Conservation (phyloP, 2,329 filamentous ascomycete species). For the Colletotrichum cuscutae region DNA sequence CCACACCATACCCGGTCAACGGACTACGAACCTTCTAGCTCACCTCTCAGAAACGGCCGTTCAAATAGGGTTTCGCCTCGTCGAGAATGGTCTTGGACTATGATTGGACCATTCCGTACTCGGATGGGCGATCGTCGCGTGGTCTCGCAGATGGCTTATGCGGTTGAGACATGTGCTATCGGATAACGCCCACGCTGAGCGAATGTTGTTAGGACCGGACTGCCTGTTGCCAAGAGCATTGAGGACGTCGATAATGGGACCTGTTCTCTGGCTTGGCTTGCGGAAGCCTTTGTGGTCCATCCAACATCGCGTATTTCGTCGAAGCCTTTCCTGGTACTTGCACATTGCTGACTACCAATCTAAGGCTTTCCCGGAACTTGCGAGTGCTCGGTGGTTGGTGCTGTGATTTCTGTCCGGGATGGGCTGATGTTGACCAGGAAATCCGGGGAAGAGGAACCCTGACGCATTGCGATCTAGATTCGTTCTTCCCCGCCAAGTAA, state of each 20-base stretch:
- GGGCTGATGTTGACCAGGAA: neutral
- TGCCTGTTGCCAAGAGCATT: neutral
- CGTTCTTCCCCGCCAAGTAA: neutral
- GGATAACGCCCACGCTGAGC: neutral
- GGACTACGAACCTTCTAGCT: neutral
- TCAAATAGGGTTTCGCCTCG: conserved; percentile 21
- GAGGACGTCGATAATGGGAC: neutral
- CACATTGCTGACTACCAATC: neutral
- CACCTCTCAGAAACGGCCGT: neutral
- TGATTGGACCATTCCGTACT: neutral
- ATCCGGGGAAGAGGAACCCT: neutral
- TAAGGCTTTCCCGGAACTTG: neutral
- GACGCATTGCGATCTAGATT: neutral
- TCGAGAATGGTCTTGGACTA: neutral
- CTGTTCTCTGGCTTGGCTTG: neutral
- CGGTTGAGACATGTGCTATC: neutral
- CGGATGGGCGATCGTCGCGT: conserved; percentile 15
- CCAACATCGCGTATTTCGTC: neutral
- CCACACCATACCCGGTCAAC: neutral
- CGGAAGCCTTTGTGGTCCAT: neutral
- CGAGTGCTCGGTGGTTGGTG: neutral
- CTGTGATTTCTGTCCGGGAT: conserved; percentile 14
- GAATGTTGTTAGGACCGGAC: conserved; percentile 1
- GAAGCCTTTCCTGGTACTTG: neutral
- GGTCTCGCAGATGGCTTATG: neutral